These are phyloP conservation scores for Trichophyton rubrum DNA, from an alignment of 2,329 filamentous ascomycete species.

Conservation along the genomic window DNA sequence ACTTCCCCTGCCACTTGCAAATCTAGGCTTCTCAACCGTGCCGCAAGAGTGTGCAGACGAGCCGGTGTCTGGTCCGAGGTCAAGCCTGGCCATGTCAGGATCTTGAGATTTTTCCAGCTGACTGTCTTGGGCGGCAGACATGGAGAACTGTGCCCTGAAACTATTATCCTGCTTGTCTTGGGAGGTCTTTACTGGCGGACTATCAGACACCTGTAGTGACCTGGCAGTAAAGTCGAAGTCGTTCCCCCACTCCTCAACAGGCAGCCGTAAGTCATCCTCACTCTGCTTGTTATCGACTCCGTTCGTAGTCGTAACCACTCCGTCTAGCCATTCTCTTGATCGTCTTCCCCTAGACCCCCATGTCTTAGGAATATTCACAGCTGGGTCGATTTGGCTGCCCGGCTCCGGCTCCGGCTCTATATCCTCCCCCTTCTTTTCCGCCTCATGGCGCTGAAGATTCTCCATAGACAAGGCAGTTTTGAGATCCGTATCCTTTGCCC, in stretches of 20 bases:
- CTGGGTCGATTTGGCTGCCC: conserved; percentile 20
- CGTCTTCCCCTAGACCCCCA: conserved; percentile 27
- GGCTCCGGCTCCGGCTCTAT: conserved; percentile 8
- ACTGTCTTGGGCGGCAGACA: not conserved
- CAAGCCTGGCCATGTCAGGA: conserved; percentile 13
- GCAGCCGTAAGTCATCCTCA: not conserved
- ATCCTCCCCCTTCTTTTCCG: conserved; percentile 16
- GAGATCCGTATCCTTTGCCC: conserved; percentile 21
- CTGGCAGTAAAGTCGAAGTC: conserved; percentile 20
- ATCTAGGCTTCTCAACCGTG: conserved; percentile 20
- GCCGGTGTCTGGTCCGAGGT: conserved; percentile 28
- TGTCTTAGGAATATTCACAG: conserved; percentile 26
- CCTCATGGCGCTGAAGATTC: conserved; percentile 26
- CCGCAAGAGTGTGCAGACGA: conserved; percentile 26
- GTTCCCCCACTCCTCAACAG: conserved; percentile 16
- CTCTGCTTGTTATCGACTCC: not conserved
- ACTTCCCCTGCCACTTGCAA: conserved; percentile 18
- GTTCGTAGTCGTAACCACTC: conserved; percentile 16
- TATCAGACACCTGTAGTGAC: conserved; percentile 22
- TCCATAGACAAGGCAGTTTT: conserved; percentile 24
- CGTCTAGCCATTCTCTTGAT: conserved; percentile 26
- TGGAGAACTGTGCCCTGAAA: not conserved
- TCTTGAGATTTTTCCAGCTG: not conserved
- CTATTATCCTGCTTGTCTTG: not conserved
- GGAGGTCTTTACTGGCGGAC: conserved; percentile 14